Evolutionary conservation across 192 early-diverging fungal genomes (phyloP).

Genomic region (Podila epicladia): DNA sequence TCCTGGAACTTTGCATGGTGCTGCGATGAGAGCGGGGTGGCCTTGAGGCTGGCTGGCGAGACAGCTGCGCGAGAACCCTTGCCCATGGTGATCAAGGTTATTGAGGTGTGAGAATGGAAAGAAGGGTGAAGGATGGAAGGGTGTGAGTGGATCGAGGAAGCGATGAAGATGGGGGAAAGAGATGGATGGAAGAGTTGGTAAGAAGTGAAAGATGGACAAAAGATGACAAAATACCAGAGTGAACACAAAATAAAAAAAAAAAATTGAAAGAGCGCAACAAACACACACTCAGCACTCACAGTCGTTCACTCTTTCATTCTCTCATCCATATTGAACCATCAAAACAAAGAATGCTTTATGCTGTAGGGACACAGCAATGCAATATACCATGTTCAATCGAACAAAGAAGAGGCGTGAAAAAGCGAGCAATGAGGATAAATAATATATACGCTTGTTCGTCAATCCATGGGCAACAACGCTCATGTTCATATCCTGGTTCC

Average conservation of each 20-base stretch:
- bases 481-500: too few species aligned
- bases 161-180: neutral
- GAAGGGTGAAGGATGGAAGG: neutral
- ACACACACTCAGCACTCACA: too few species aligned
- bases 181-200: neutral
- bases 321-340: too few species aligned
- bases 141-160: constrained; percentile 4
- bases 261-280: neutral
- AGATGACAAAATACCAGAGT: too few species aligned
- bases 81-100: constrained; percentile 19
- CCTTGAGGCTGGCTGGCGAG: constrained; percentile 47
- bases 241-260: neutral
- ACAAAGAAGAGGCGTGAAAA: too few species aligned
- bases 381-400: too few species aligned
- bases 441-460: too few species aligned
- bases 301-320: too few species aligned
- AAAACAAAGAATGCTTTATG: too few species aligned
- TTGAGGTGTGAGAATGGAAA: neutral
- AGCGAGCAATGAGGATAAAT: too few species aligned
- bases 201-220: neutral
- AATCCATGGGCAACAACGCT: too few species aligned
- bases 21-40: constrained; percentile 50
- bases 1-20: constrained; percentile 54
- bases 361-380: too few species aligned
- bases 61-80: constrained; percentile 50